Evolutionary conservation across 2,329 filamentous ascomycete species (phyloP).

Genomic region (Scorias spongiosa): DNA sequence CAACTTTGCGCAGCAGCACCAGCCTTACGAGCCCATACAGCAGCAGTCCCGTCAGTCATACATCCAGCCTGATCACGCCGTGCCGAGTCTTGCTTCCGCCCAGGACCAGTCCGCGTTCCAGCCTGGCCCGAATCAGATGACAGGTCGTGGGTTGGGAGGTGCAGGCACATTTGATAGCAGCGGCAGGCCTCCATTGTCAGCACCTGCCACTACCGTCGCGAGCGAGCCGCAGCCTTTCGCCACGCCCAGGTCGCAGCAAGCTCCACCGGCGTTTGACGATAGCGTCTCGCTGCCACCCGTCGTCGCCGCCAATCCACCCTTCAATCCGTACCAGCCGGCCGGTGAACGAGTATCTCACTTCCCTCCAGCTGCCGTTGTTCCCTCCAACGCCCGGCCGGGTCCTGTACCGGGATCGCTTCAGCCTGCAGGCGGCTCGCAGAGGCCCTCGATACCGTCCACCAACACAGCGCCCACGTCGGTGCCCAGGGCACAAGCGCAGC

Average conservation of each 20-base stretch:
- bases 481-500: constrained; percentile 37
- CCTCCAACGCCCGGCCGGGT: not conserved
- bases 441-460: constrained; percentile 37
- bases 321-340: not conserved
- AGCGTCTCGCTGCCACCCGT: not conserved
- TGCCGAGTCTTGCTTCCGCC: not conserved
- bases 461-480: constrained; percentile 44
- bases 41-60: constrained; percentile 11
- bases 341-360: not conserved
- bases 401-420: constrained; percentile 46
- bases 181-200: constrained; percentile 7
- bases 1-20: constrained; percentile 21
- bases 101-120: not conserved
- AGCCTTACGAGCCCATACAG: constrained; percentile 19
- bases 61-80: not conserved
- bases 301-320: not conserved
- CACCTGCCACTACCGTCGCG: constrained; percentile 5
- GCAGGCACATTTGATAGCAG: constrained; percentile 2
- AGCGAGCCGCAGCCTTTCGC: not conserved
- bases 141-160: not conserved
- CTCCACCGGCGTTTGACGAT: not conserved
- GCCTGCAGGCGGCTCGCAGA: constrained; percentile 33
- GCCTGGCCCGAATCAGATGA: no score
- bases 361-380: not conserved
- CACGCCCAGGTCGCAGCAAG: not conserved